These are phyloP conservation scores for Sphagnum magellanicum DNA, from an alignment of 228 moss, liverwort and hornwort species.

Conservation along the genomic window DNA sequence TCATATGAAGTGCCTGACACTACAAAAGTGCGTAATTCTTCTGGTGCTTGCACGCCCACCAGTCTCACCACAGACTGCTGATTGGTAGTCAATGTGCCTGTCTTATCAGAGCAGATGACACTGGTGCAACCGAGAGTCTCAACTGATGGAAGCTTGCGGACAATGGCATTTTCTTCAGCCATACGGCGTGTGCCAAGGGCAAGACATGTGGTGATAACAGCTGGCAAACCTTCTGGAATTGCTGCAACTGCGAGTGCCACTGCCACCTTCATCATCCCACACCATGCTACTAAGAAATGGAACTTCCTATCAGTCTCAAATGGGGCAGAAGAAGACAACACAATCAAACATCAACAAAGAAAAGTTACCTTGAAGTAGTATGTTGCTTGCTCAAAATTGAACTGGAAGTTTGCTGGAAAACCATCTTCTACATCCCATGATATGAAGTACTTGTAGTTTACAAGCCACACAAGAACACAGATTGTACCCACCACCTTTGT, in stretches of 20 bases:
- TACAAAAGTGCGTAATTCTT: conserved; percentile 19
- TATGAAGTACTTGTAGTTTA: conserved; percentile 85
- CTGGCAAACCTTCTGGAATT: conserved; percentile 89
- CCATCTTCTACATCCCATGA: conserved; percentile 76
- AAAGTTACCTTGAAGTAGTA: conserved; percentile 78
- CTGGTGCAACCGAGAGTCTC: conserved; percentile 94
- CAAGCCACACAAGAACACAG: conserved; percentile 81
- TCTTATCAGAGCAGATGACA: conserved; percentile 94
- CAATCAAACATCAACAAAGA: too few species aligned
- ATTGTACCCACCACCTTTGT: conserved; percentile 81
- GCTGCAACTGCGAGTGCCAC: conserved; percentile 91
- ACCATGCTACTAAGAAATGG: neutral
- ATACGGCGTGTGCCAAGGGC: conserved; percentile 87
- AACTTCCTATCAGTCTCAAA: too few species aligned
- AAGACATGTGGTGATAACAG: conserved; percentile 89
- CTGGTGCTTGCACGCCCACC: conserved; percentile 26
- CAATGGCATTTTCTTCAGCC: conserved; percentile 94
- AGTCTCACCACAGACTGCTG: conserved; percentile 89
- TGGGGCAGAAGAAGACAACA: too few species aligned
- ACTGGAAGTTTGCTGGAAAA: conserved; percentile 53
- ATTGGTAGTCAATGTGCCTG: conserved; percentile 89
- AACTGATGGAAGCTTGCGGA: conserved; percentile 85
- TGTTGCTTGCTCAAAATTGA: conserved; percentile 86
- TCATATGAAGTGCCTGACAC: conserved; percentile 80
- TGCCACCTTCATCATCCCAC: conserved; percentile 15